Evolutionary conservation across 2,329 filamentous ascomycete species (phyloP).

Genomic region (Diplodia sapinea): DNA sequence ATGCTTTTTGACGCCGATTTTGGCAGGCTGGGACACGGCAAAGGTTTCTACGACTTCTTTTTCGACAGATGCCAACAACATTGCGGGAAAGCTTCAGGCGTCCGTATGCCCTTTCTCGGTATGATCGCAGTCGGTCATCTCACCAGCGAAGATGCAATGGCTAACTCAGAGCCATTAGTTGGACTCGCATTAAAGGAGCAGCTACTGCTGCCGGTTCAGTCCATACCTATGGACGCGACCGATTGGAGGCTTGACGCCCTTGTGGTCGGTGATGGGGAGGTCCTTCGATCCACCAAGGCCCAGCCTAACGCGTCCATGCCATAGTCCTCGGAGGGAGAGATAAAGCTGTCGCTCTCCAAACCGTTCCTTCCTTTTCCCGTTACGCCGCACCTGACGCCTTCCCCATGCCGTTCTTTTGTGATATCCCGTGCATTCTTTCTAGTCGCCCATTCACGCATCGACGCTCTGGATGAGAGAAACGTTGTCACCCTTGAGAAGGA

Average conservation of each 20-base stretch:
- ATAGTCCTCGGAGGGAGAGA: constrained; percentile 19
- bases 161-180: constrained; percentile 53
- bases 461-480: constrained; percentile 74
- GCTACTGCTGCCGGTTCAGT: constrained; percentile 68
- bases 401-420: constrained; percentile 17
- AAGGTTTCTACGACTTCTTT: constrained; percentile 96
- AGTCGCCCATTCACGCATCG: constrained; percentile 8
- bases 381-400: constrained; percentile 23
- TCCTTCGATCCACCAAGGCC: constrained; percentile 38
- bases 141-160: constrained; percentile 10
- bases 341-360: constrained; percentile 20
- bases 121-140: constrained; percentile 32
- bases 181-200: constrained; percentile 88
- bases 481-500: constrained; percentile 86
- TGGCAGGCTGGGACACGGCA: constrained; percentile 86
- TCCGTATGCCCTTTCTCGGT: constrained; percentile 65
- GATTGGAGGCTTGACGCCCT: constrained; percentile 83
- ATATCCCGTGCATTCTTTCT: not conserved
- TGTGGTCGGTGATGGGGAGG: constrained; percentile 71
- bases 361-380: constrained; percentile 17
- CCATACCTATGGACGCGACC: constrained; percentile 74
- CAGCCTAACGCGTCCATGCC: constrained; percentile 2
- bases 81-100: constrained; percentile 42
- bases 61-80: constrained; percentile 71
- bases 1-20: constrained; percentile 84